Percentiles rank a stretch among this genome's conserved stretches.
phyloP scores from a whole-genome alignment of 2,329 filamentous ascomycete species.

The Penicillium sp. region DNA sequence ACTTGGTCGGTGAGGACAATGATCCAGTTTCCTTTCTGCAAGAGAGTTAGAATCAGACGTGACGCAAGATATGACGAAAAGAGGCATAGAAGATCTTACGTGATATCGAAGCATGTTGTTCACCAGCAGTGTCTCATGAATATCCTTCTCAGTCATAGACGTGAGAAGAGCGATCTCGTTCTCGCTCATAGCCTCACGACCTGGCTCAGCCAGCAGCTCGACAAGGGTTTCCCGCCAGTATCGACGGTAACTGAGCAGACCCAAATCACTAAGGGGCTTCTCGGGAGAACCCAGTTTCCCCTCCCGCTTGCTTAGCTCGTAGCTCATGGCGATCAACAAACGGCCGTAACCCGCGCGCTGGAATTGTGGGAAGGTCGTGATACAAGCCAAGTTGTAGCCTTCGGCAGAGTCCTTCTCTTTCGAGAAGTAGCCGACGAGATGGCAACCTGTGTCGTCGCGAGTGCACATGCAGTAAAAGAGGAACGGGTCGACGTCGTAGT shows the following conservation, averaged over 20 bases:
- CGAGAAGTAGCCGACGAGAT: conserved; percentile 98
- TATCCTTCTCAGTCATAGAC: conserved; percentile 97
- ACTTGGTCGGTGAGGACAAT: conserved; percentile 87
- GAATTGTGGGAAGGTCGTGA: conserved; percentile 92
- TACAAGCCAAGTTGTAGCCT: conserved; percentile 97
- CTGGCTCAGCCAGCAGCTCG: conserved; percentile 75
- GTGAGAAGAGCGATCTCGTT: conserved; percentile 77
- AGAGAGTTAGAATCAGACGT: conserved; percentile 18
- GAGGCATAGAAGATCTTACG: conserved; percentile 37
- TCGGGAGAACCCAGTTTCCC: conserved; percentile 94
- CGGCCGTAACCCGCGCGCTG: conserved; percentile 93
- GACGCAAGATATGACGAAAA: not conserved
- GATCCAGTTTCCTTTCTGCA: conserved; percentile 85
- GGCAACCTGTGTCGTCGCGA: conserved; percentile 86
- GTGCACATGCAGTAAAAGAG: conserved; percentile 97
- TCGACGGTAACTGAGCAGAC: conserved; percentile 88
- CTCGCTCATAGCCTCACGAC: conserved; percentile 70
- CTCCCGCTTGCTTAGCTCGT: conserved; percentile 94
- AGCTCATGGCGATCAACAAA: conserved; percentile 94
- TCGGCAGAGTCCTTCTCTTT: conserved; percentile 98
- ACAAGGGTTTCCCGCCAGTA: conserved; percentile 98
- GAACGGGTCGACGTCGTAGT: conserved; percentile 97
- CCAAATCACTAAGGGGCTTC: conserved; percentile 92
- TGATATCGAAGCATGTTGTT: conserved; percentile 95
- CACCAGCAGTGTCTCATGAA: conserved; percentile 91